These are phyloP conservation scores for Micromonas commoda DNA, from an alignment of 139 green algal species.

Conservation along the genomic window DNA sequence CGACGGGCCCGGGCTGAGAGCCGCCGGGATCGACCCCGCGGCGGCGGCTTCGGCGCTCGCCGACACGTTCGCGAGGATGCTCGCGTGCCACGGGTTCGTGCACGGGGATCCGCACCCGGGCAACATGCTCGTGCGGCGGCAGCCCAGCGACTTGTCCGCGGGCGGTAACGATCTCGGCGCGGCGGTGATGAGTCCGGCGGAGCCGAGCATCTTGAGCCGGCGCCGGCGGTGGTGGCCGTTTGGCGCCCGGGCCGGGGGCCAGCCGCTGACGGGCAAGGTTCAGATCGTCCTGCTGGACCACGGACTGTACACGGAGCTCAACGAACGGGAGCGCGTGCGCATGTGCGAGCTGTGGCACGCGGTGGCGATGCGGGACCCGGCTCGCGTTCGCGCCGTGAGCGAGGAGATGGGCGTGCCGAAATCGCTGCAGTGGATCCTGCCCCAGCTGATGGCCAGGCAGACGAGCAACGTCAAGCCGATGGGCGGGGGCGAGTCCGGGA, in stretches of 20 bases:
- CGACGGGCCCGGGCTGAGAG: slow-evolving; percentile 39
- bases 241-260: background rate
- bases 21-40: slow-evolving; percentile 30
- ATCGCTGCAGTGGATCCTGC: background rate
- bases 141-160: background rate
- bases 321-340: background rate
- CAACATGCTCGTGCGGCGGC: slow-evolving; percentile 65
- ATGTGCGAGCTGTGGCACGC: slow-evolving; percentile 4
- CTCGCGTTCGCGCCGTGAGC: background rate
- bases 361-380: background rate
- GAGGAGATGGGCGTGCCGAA: background rate
- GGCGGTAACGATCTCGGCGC: too few species aligned
- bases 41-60: slow-evolving; percentile 65
- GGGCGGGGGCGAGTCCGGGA: background rate
- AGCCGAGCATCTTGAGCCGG: slow-evolving; percentile 18
- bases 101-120: slow-evolving; percentile 65
- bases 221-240: too few species aligned
- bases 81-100: slow-evolving; percentile 67
- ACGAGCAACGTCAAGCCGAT: background rate
- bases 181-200: slow-evolving; percentile 42
- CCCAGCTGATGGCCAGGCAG: background rate
- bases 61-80: slow-evolving; percentile 74
- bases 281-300: slow-evolving; percentile 84
- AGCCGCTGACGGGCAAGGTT: slow-evolving; percentile 34
- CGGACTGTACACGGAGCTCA: slow-evolving; percentile 53